Evolutionary conservation across 257 asterid genomes (phyloP).

Genomic region (Mentha longifolia): DNA sequence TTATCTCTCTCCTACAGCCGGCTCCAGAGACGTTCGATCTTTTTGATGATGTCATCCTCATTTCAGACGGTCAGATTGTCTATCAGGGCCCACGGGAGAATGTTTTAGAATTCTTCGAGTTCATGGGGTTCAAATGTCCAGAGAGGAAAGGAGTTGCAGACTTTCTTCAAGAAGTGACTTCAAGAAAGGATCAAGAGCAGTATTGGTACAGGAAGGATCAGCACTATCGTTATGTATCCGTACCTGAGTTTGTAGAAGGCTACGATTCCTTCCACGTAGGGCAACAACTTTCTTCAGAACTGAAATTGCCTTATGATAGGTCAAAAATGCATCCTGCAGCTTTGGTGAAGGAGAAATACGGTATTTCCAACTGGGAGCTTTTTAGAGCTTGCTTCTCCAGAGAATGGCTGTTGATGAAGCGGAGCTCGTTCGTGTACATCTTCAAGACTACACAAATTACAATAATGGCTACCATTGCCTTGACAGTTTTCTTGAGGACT

Average conservation of each 20-base stretch:
- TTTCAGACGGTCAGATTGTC: constrained; percentile 30
- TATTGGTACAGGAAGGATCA: constrained; percentile 24
- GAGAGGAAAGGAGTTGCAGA: constrained; percentile 33
- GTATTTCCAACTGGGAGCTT: constrained; percentile 31
- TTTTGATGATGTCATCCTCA: constrained; percentile 28
- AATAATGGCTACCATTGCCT: constrained; percentile 19
- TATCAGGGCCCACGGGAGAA: constrained; percentile 30
- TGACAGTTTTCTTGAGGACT: constrained; percentile 23
- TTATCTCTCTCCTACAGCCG: constrained; percentile 32
- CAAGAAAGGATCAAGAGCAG: constrained; percentile 30
- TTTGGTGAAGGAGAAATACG: constrained; percentile 20
- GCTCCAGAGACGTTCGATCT: constrained; percentile 30
- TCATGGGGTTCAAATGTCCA: constrained; percentile 33
- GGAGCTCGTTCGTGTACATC: constrained; percentile 27
- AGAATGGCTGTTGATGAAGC: constrained; percentile 30
- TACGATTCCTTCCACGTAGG: constrained; percentile 9
- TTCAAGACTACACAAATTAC: constrained; percentile 30
- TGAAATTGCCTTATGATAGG: constrained; percentile 23
- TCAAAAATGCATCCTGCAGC: constrained; percentile 25
- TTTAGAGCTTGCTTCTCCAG: constrained; percentile 23
- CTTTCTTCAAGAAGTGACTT: constrained; percentile 34
- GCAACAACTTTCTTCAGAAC: not conserved
- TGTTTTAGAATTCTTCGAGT: constrained; percentile 27
- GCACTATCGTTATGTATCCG: constrained; percentile 6
- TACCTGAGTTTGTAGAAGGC: constrained; percentile 25